Evolutionary conservation across 1,139 yeast genomes (phyloP), one percentile per base, ranked within the genome.

Genomic region (Blastobotrys malaysiensis): DNA sequence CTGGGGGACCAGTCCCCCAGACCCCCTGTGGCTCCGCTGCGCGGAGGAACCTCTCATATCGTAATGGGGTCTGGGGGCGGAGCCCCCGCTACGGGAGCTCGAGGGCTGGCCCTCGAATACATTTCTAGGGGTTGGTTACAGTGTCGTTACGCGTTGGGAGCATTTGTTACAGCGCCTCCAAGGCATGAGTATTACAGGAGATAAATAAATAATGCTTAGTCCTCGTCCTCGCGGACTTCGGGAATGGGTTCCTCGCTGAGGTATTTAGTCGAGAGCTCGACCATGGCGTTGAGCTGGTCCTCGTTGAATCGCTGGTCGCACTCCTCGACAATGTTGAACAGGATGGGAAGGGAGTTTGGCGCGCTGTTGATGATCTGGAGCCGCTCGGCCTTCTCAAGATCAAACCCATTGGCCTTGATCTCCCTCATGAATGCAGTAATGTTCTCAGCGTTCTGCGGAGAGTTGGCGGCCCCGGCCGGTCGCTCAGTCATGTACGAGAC

Each of bases 281-380:
- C 45, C 16, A 63, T 16, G 3, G 39, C 46, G 9, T 62, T 55
- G 18, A 57, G 77, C 55, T 82, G 78, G 1, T 81, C 86, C 56
- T 84, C 87, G 19, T 75, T 71, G 63, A 89, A 85, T 60, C 98
- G 76, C 61, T 81, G 84, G 62, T 91, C 98, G 69, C 97, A 91
- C 68, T 93, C 98, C 65, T 93, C 99, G 2, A 93, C 83, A 46
- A 91, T 74, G 0, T 93, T 77, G 68, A 83, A 89, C 54, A 93
- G 76, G 45, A 82, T 85, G 3, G 90, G 97, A 76, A 88, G 73
- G 1, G 90, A 81, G 50, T 85, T 74, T 0, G 98, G 98, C 45
- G 90, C 77, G 4, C 83, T 75, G 69, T 93, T 91, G 56, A 90
- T 78, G 43, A 93, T 81, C 70, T 91, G 97, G 45, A 93, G 73